Evolutionary conservation across 805 yeast genomes (phyloP).

Genomic region (Barnettozyma vustinii): DNA sequence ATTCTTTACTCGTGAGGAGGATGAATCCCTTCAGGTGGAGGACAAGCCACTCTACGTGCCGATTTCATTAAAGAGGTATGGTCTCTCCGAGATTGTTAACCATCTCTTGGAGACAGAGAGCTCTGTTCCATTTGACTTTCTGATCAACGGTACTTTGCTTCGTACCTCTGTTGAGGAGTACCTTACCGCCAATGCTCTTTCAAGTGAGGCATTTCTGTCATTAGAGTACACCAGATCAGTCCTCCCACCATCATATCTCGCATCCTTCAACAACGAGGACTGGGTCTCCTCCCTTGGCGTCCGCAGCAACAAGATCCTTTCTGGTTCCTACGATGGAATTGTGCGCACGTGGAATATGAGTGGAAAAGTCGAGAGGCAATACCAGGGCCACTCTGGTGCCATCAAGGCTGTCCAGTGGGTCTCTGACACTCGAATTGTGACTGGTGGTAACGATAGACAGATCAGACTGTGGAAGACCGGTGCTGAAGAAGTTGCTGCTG

Average conservation of each 20-base stretch:
- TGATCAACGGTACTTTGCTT: slow-evolving; percentile 78
- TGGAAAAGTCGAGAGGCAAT: slow-evolving; percentile 75
- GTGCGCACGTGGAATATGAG: slow-evolving; percentile 83
- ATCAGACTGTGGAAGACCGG: slow-evolving; percentile 82
- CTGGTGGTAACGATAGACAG: slow-evolving; percentile 87
- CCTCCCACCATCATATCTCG: slow-evolving; percentile 88
- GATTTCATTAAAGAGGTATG: slow-evolving; percentile 77
- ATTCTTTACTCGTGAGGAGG: slow-evolving; percentile 82
- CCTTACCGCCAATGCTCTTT: slow-evolving; percentile 67
- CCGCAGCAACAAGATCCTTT: slow-evolving; percentile 49
- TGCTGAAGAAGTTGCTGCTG: slow-evolving; percentile 26
- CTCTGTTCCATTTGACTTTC: slow-evolving; percentile 88
- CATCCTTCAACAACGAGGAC: slow-evolving; percentile 87
- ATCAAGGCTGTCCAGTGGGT: slow-evolving; percentile 80
- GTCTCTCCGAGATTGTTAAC: slow-evolving; percentile 91
- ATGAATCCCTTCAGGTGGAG: slow-evolving; percentile 64
- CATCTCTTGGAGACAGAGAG: slow-evolving; percentile 61
- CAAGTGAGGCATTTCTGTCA: slow-evolving; percentile 72
- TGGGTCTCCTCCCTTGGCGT: slow-evolving; percentile 77
- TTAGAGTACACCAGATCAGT: slow-evolving; percentile 90
- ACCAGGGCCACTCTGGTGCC: slow-evolving; percentile 85
- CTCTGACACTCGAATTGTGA: slow-evolving; percentile 65
- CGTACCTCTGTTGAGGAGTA: slow-evolving; percentile 79
- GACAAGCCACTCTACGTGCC: slow-evolving; percentile 89
- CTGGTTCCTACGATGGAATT: slow-evolving; percentile 93